Evolutionary conservation across 257 asterid species (phyloP), one percentile per base, ranked within the genome.

Genomic region (Scutellaria baicalensis): DNA sequence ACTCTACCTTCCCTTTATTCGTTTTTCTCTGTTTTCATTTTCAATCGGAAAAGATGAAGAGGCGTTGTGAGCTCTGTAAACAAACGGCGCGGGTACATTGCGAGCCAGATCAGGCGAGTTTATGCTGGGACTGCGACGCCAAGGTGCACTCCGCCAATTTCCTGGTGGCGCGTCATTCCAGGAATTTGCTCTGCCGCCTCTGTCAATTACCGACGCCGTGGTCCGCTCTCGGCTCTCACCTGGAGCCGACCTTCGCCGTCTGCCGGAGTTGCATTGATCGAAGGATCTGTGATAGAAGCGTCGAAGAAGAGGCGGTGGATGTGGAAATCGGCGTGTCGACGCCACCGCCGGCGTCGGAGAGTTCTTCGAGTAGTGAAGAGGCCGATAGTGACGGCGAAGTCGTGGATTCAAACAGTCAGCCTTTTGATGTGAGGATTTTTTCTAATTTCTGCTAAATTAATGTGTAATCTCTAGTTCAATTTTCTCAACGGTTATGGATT

Each of bases 41-140:
- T 10, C 0, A 3, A 13, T 6, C 6, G 5, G 12, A 21, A n/a
- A 23, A 45, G 23, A 78, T 82, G 86, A 81, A 59, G 74, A 69
- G 39, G 23, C 4, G 62, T 13, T 86, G 92, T 18, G 87, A 65
- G 68, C 16, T 86, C 76, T 86, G 92, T 21, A 54, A 69, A 23
- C 21, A 21, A 8, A 6, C 8, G 55, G 87, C 87, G 11, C 61
- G 55, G 75, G 27, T 76, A 14, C 73, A 65, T 59, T 86, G 92
- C 59, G 83, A 68, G 55, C 62, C 91, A 9, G 91, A 86, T 72
- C 74, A 73, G 48, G 91, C 87, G 47, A 64, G 74, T 33, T 68
- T 86, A 40, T 86, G 89, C 73, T 86, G 84, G 87, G 80, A 68
- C 54, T 86, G 89, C 83, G 92, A 86, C 75, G 82, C 78, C 18